A percentile compares a stretch with the other conserved stretches of the same genome.
These are phyloP conservation scores for Agapanthus africanus DNA, from an alignment of 106 monocot species.

Conservation along the genomic window DNA sequence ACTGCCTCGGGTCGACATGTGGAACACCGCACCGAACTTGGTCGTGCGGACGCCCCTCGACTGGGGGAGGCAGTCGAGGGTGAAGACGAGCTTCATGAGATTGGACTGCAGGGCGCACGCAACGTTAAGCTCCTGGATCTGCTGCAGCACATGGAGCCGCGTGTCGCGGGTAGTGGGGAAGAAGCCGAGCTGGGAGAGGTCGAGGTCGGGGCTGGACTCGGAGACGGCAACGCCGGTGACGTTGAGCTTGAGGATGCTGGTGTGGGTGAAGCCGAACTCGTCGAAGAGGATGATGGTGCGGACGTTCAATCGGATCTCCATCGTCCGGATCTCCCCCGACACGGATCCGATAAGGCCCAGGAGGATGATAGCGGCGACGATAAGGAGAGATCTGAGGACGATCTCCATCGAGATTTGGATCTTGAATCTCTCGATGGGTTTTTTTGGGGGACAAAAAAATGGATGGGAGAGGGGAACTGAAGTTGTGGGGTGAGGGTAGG, in stretches of 20 bases:
- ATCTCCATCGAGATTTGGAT: too few relatives aligned
- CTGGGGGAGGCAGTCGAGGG: slow-evolving; percentile 60
- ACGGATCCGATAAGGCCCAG: slow-evolving; percentile 7
- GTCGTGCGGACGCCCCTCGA: too few relatives aligned
- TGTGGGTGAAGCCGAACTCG: slow-evolving; percentile 80
- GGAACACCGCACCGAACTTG: slow-evolving; percentile 21
- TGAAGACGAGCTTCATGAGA: slow-evolving; percentile 55
- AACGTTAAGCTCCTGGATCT: slow-evolving; percentile 37
- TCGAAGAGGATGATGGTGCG: slow-evolving; percentile 73
- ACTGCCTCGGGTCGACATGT: slow-evolving; percentile 57
- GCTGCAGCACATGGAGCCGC: slow-evolving; percentile 44
- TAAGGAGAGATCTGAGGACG: too few relatives aligned
- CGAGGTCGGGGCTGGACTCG: slow-evolving; percentile 33
- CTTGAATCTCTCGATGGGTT: too few relatives aligned
- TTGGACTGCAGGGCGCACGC: slow-evolving; percentile 58
- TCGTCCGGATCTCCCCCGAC: slow-evolving; percentile 59
- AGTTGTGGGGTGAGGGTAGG: too few relatives aligned
- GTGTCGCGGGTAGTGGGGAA: slow-evolving; percentile 70
- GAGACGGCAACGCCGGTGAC: slow-evolving; percentile 50
- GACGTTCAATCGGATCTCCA: slow-evolving; percentile 29
- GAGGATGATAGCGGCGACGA: too few relatives aligned
- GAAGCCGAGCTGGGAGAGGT: slow-evolving; percentile 69
- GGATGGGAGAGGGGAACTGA: too few relatives aligned
- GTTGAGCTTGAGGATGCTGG: slow-evolving; percentile 64
- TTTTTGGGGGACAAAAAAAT: too few relatives aligned